Evolutionary conservation across 345 rosid species (phyloP).

Genomic region (Boechera stricta): DNA sequence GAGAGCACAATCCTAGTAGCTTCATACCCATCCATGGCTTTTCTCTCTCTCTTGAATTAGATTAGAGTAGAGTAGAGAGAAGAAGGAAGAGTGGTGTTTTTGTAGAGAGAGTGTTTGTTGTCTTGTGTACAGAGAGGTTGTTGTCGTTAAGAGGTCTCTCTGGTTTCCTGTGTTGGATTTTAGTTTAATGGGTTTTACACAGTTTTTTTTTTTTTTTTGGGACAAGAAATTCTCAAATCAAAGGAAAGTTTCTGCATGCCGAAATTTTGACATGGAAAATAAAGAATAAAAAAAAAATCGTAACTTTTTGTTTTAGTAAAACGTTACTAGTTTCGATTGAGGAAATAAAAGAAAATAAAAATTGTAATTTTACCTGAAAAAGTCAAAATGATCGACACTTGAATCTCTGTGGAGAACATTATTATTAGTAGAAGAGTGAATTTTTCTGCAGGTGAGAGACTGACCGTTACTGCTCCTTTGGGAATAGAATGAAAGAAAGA

Average conservation of each 20-base stretch:
- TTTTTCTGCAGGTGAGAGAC: slow-evolving; percentile 24
- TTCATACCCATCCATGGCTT: slow-evolving; percentile 84
- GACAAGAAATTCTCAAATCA: not conserved
- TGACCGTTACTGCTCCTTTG: slow-evolving; percentile 32
- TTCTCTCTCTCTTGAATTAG: slow-evolving; percentile 12
- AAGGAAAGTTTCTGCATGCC: slow-evolving; percentile 36
- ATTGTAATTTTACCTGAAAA: slow-evolving; percentile 27
- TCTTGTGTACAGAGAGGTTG: slow-evolving; percentile 47
- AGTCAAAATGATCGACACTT: slow-evolving; percentile 28
- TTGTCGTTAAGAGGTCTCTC: slow-evolving; percentile 45
- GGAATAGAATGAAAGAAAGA: slow-evolving; percentile 27
- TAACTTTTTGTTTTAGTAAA: not conserved
- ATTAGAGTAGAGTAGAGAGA: slow-evolving; percentile 31
- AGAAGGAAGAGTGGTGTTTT: slow-evolving; percentile 41
- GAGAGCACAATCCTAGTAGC: slow-evolving; percentile 91
- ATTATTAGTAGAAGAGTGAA: slow-evolving; percentile 30
- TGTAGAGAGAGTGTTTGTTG: slow-evolving; percentile 49
- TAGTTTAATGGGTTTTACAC: slow-evolving; percentile 11
- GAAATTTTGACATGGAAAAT: slow-evolving; percentile 29
- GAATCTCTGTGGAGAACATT: slow-evolving; percentile 34
- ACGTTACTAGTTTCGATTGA: slow-evolving; percentile 13
- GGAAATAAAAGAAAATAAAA: slow-evolving; percentile 4
- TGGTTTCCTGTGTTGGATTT: slow-evolving; percentile 40
- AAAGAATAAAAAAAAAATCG: not conserved
- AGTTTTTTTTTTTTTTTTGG: not conserved